Evolutionary conservation across 805 yeast species (phyloP).

Genomic region (Lipomyces sp.): DNA sequence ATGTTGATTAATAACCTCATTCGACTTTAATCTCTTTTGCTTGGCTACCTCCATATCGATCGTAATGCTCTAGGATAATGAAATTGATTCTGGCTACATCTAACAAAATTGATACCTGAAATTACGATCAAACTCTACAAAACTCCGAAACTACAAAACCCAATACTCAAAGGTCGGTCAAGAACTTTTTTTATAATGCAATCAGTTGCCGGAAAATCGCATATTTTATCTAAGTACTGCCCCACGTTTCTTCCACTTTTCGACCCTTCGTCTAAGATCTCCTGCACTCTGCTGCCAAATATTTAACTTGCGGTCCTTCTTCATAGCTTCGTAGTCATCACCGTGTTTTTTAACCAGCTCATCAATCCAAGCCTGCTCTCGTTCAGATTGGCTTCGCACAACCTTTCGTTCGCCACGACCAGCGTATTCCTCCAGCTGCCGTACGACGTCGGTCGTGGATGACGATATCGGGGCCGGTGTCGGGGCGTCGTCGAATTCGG

Average conservation of each 20-base stretch:
- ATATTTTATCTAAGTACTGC: neutral
- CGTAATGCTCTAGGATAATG: neutral
- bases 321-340: conserved; percentile 86
- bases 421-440: conserved; percentile 69
- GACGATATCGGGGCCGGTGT: conserved; percentile 37
- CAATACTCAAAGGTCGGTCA: neutral
- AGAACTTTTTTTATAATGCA: no score
- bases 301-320: conserved; percentile 64
- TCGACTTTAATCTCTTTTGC: neutral
- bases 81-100: no score
- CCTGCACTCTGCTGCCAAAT: conserved; percentile 76
- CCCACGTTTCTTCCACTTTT: conserved; percentile 48
- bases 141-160: neutral
- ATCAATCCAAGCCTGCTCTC: conserved; percentile 77
- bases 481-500: conserved; percentile 44
- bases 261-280: conserved; percentile 72
- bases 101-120: neutral
- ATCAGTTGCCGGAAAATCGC: no score
- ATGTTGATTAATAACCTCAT: conserved; percentile 3
- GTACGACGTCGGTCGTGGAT: conserved; percentile 61
- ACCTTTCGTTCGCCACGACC: conserved; percentile 47
- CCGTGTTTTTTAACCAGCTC: conserved; percentile 76
- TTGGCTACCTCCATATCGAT: neutral
- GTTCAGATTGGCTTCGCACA: conserved; percentile 63
- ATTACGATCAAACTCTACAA: neutral